phyloP scores from a whole-genome alignment of 2,329 filamentous ascomycete genomes.

The Pseudogymnoascus sp. region DNA sequence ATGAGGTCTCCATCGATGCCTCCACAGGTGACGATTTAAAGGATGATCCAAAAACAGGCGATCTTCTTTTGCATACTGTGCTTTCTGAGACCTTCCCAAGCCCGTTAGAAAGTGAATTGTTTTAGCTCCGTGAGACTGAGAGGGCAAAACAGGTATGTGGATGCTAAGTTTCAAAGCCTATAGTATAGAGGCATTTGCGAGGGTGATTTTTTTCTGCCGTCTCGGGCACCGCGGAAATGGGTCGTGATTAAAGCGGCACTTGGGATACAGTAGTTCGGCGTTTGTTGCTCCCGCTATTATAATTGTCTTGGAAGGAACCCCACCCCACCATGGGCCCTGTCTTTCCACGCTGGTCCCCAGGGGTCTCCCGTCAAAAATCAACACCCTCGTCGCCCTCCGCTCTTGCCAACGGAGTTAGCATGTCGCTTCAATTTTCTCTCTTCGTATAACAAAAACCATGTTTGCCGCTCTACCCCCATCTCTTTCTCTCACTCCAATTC shows the following conservation, averaged over 20 bases:
- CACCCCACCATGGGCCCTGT: background rate
- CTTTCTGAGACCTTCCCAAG: background rate
- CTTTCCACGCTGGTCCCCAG: background rate
- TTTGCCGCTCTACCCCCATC: background rate
- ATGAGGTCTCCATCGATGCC: background rate
- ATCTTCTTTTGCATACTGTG: background rate
- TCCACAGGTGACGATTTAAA: background rate
- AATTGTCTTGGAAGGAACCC: constrained; percentile 5
- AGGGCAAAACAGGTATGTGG: background rate
- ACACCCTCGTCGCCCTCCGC: background rate
- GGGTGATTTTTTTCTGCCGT: background rate
- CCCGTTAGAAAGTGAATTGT: background rate
- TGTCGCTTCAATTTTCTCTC: background rate
- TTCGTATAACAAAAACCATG: constrained; percentile 1
- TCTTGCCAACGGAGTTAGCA: background rate
- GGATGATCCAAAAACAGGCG: background rate
- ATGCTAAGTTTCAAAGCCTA: background rate
- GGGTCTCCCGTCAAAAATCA: constrained; percentile 3
- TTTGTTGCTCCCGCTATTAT: background rate
- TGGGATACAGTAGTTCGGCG: background rate
- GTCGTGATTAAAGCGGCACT: constrained; percentile 8
- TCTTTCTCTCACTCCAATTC: background rate
- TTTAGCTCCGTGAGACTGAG: background rate
- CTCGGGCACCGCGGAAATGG: background rate
- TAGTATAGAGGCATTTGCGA: background rate